phyloP scores from a whole-genome alignment of 148 eudicot genomes.

The Cornus kousa region DNA sequence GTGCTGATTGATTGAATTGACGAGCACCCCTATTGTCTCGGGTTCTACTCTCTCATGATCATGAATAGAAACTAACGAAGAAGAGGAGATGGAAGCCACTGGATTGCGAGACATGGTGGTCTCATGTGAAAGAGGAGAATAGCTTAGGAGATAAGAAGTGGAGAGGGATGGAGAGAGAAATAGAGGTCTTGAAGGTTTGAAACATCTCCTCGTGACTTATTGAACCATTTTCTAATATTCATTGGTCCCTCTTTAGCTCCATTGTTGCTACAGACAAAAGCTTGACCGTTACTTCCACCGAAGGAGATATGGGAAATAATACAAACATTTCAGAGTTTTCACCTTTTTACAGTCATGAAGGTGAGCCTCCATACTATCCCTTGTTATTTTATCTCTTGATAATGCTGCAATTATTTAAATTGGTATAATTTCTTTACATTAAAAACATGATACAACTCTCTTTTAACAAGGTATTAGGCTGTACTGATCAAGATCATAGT shows the following conservation, averaged over 20 bases:
- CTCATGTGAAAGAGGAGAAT: conserved; percentile 8
- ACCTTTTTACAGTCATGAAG: conserved; percentile 2
- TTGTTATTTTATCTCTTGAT: background rate
- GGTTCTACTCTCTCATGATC: conserved; percentile 27
- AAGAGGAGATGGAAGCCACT: conserved; percentile 39
- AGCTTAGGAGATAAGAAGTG: conserved; percentile 9
- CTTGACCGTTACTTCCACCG: conserved; percentile 1
- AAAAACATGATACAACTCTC: background rate
- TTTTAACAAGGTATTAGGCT: background rate
- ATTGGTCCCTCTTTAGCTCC: conserved; percentile 14
- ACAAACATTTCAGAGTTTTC: conserved; percentile 6
- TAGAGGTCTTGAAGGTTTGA: background rate
- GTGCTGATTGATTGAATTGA: conserved; percentile 28
- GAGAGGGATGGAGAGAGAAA: background rate
- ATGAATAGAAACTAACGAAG: conserved; percentile 2
- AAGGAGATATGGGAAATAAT: conserved; percentile 7
- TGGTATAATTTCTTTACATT: too few species aligned
- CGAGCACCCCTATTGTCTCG: conserved; percentile 26
- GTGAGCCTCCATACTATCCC: background rate
- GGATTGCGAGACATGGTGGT: background rate
- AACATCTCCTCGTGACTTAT: conserved; percentile 18
- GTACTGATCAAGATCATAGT: background rate
- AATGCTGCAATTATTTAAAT: too few species aligned
- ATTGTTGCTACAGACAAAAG: conserved; percentile 19
- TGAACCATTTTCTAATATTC: conserved; percentile 6